Percentiles rank a stretch among this genome's conserved stretches.
These are phyloP conservation scores for Lithospermum erythrorhizon DNA, from an alignment of 257 asterid genomes.

Conservation along the genomic window DNA sequence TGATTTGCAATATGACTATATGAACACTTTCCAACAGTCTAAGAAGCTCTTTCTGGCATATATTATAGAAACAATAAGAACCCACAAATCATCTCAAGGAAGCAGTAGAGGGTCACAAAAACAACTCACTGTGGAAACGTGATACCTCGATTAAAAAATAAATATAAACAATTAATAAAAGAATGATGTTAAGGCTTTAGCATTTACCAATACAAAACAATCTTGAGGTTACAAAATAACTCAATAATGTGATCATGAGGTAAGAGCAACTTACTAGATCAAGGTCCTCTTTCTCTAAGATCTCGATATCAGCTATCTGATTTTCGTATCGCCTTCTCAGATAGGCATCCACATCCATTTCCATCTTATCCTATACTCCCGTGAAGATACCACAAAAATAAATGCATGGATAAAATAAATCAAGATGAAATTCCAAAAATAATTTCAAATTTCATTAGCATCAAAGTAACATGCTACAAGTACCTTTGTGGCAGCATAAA, in stretches of 20 bases:
- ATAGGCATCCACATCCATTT: constrained; percentile 91
- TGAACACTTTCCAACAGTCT: neutral
- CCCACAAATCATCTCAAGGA: neutral
- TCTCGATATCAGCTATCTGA: constrained; percentile 80
- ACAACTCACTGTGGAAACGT: neutral
- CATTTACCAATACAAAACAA: neutral
- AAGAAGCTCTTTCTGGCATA: no score
- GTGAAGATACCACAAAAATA: constrained; percentile 11
- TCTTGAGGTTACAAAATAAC: neutral
- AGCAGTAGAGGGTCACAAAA: no score
- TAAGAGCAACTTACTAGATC: constrained; percentile 51
- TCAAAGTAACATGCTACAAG: neutral
- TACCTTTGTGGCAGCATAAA: constrained; percentile 92
- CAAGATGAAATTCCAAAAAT: neutral
- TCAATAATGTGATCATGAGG: constrained; percentile 8
- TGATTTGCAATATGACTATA: neutral
- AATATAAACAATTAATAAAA: neutral
- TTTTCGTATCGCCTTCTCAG: constrained; percentile 87
- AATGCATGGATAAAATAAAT: neutral
- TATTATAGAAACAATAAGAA: neutral
- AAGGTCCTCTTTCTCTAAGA: constrained; percentile 84
- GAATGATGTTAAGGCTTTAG: neutral
- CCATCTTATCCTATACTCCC: constrained; percentile 59
- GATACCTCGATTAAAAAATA: neutral
- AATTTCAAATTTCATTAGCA: neutral